Evolutionary conservation across 2,329 filamentous ascomycete genomes (phyloP).

Genomic region (Rhinocladiella mackenziei): DNA sequence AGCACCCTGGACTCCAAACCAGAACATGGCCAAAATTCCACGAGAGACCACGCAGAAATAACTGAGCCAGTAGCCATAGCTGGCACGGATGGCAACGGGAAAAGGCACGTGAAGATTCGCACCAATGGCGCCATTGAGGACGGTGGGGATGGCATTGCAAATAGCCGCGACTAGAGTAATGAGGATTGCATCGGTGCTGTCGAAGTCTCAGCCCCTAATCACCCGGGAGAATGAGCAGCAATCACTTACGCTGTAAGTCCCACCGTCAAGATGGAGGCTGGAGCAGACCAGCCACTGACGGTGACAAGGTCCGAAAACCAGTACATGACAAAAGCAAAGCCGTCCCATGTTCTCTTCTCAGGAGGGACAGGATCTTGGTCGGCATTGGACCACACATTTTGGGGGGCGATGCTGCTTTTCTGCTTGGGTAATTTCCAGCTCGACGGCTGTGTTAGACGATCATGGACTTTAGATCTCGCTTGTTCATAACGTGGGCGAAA

Average conservation of each 20-base stretch:
- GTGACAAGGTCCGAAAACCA: constrained; percentile 18
- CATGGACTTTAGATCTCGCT: too few species aligned
- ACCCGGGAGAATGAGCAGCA: too few species aligned
- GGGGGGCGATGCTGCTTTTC: constrained; percentile 11
- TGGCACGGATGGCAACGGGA: constrained; percentile 52
- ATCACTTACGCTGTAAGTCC: too few species aligned
- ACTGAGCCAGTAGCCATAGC: constrained; percentile 54
- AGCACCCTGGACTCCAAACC: constrained; percentile 61
- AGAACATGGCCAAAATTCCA: constrained; percentile 53
- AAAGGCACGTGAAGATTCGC: constrained; percentile 52
- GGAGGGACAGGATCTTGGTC: constrained; percentile 44
- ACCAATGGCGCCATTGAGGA: constrained; percentile 55
- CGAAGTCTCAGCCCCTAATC: too few species aligned
- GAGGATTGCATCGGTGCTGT: too few species aligned
- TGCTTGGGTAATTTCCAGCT: constrained; percentile 18
- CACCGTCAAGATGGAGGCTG: too few species aligned
- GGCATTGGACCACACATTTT: constrained; percentile 41
- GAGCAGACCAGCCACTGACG: too few species aligned
- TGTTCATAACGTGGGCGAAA: too few species aligned
- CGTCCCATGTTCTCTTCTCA: constrained; percentile 17
- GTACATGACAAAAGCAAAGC: constrained; percentile 14
- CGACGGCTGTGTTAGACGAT: too few species aligned
- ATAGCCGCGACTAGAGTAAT: constrained; percentile 8
- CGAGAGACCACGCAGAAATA: constrained; percentile 52
- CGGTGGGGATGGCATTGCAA: constrained; percentile 26